These are phyloP conservation scores for Panaeolus papilionaceus DNA, from an alignment of 768 basidiomycete genomes.

Conservation along the genomic window DNA sequence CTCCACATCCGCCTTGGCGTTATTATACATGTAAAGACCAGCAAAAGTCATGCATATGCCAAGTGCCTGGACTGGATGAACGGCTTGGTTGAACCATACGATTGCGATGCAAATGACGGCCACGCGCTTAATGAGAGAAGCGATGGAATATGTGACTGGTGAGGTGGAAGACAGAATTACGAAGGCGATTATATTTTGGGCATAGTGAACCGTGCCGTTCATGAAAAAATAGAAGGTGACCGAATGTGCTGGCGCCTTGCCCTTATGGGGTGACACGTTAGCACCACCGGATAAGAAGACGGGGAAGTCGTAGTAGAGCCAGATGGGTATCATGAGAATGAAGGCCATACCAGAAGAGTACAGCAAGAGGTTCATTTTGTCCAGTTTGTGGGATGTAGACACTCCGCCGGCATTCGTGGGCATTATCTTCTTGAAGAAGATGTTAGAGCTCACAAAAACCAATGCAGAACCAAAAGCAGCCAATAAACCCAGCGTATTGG, in stretches of 20 bases:
- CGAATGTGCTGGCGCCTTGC: slow-evolving; percentile 58
- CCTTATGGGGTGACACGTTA: slow-evolving; percentile 48
- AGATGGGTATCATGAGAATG: slow-evolving; percentile 94
- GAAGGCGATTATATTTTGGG: slow-evolving; percentile 98
- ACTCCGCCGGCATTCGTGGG: slow-evolving; percentile 60
- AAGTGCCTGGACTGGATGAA: slow-evolving; percentile 83
- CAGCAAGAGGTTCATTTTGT: slow-evolving; percentile 95
- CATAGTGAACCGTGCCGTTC: slow-evolving; percentile 96
- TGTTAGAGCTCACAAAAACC: slow-evolving; percentile 97
- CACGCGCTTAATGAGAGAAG: slow-evolving; percentile 96
- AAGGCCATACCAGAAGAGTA: slow-evolving; percentile 97
- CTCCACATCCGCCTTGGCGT: slow-evolving; percentile 91
- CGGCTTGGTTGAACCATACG: slow-evolving; percentile 91
- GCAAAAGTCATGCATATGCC: slow-evolving; percentile 92
- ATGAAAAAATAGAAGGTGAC: slow-evolving; percentile 85
- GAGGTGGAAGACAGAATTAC: slow-evolving; percentile 95
- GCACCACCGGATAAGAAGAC: slow-evolving; percentile 57
- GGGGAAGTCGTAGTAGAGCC: slow-evolving; percentile 88
- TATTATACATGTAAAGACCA: slow-evolving; percentile 96
- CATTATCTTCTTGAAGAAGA: slow-evolving; percentile 99
- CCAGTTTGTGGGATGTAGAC: slow-evolving; percentile 74
- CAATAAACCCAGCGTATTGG: slow-evolving; percentile 85
- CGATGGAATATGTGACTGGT: slow-evolving; percentile 98
- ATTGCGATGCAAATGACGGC: slow-evolving; percentile 98
- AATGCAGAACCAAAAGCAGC: slow-evolving; percentile 97